These are phyloP conservation scores for Penicillium sclerotiorum DNA, from an alignment of 2,329 filamentous ascomycete species.

Conservation along the genomic window DNA sequence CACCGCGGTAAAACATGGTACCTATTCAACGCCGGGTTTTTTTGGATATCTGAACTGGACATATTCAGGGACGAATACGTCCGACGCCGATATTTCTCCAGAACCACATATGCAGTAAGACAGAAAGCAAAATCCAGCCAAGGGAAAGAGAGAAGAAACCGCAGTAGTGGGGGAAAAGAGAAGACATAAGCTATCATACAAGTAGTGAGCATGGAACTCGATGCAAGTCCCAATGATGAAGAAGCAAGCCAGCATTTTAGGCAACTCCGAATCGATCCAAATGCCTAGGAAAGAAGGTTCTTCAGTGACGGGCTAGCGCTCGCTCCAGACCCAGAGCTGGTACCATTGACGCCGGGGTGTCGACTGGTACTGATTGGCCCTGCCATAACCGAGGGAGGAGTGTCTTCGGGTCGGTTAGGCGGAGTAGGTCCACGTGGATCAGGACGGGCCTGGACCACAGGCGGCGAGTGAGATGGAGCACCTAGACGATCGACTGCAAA, in stretches of 20 bases:
- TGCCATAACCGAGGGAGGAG: slow-evolving; percentile 25
- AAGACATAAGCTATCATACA: slow-evolving; percentile 13
- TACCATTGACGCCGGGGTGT: slow-evolving; percentile 30
- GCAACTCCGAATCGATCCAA: background rate
- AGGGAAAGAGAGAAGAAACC: slow-evolving; percentile 5
- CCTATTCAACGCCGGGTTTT: background rate
- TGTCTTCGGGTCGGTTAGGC: slow-evolving; percentile 34
- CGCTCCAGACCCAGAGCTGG: slow-evolving; percentile 55
- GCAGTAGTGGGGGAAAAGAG: background rate
- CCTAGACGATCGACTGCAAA: slow-evolving; percentile 42
- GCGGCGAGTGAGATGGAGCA: slow-evolving; percentile 39
- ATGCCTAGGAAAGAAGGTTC: slow-evolving; percentile 66
- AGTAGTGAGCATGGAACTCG: background rate
- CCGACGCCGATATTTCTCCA: slow-evolving; percentile 1
- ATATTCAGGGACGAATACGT: background rate
- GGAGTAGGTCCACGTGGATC: slow-evolving; percentile 39
- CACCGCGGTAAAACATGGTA: background rate
- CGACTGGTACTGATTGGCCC: slow-evolving; percentile 31
- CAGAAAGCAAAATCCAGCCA: slow-evolving; percentile 2
- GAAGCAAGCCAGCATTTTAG: background rate
- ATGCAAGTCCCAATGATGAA: background rate
- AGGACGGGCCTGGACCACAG: slow-evolving; percentile 36
- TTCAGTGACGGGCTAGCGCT: slow-evolving; percentile 76
- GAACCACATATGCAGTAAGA: slow-evolving; percentile 9
- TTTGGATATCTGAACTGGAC: background rate